Percentiles rank a stretch among this genome's conserved stretches.
These are phyloP conservation scores for Paraglomus occultum DNA, from an alignment of 192 early-diverging fungal genomes.

Conservation along the genomic window DNA sequence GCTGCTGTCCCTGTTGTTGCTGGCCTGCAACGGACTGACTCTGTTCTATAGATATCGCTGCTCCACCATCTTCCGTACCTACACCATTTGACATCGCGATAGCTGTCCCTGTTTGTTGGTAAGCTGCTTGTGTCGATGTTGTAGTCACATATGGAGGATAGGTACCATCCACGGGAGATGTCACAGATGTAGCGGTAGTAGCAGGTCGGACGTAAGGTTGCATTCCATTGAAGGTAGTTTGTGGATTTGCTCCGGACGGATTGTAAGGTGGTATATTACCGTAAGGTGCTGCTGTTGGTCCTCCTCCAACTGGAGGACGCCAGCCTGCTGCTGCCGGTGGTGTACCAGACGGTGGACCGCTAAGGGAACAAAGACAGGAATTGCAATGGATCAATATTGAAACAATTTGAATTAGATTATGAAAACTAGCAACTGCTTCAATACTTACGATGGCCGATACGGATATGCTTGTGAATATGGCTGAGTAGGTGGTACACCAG, in stretches of 20 bases:
- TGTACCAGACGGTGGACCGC: slow-evolving; percentile 4
- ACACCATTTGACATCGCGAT: slow-evolving; percentile 26
- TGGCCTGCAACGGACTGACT: slow-evolving; percentile 12
- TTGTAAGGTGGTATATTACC: slow-evolving; percentile 43
- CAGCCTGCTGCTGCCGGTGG: slow-evolving; percentile 22
- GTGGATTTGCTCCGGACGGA: slow-evolving; percentile 47
- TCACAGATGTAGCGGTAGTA: slow-evolving; percentile 34
- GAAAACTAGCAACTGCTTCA: background rate
- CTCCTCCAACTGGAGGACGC: slow-evolving; percentile 22
- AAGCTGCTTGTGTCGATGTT: slow-evolving; percentile 29
- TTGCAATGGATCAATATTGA: no score
- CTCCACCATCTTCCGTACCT: slow-evolving; percentile 1
- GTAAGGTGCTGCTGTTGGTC: slow-evolving; percentile 25
- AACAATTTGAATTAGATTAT: background rate
- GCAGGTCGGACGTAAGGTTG: slow-evolving; percentile 40
- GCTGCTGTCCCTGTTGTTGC: slow-evolving; percentile 10
- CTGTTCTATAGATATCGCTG: background rate
- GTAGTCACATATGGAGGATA: slow-evolving; percentile 28
- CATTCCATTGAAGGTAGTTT: slow-evolving; percentile 43
- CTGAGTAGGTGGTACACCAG: background rate
- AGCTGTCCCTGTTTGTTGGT: slow-evolving; percentile 33
- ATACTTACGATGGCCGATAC: slow-evolving; percentile 17
- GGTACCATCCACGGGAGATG: slow-evolving; percentile 38
- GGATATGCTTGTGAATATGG: background rate
- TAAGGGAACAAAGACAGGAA: background rate